A percentile compares a stretch with the other conserved stretches of the same genome.
These are phyloP conservation scores for Coemansia sp. DNA, from an alignment of 192 early-diverging fungal species.

Conservation along the genomic window DNA sequence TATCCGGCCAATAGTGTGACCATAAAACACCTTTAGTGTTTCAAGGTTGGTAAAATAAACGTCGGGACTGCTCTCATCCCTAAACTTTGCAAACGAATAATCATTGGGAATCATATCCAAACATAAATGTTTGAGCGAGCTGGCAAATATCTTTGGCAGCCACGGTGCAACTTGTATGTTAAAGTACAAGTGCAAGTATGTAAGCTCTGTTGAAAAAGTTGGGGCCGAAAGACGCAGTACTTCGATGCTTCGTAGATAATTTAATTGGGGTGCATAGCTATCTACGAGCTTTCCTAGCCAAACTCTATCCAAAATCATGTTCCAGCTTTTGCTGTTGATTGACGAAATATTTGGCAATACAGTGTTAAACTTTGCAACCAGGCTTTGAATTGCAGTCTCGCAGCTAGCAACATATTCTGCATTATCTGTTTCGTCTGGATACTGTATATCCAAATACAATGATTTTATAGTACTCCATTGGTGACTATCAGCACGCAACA, in stretches of 20 bases:
- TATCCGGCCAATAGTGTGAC: not conserved
- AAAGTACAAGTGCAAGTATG: not conserved
- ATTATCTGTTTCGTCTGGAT: not conserved
- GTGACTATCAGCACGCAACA: too few species aligned
- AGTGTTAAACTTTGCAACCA: not conserved
- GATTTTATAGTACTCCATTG: not conserved
- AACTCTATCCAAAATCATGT: not conserved
- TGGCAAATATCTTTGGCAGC: not conserved
- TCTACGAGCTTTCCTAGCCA: not conserved
- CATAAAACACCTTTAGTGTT: constrained; percentile 2
- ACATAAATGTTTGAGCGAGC: not conserved
- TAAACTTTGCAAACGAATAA: not conserved
- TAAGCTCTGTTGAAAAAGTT: not conserved
- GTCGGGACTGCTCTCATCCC: not conserved
- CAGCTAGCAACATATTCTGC: not conserved
- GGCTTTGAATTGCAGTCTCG: not conserved
- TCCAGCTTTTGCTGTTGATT: not conserved
- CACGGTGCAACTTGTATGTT: not conserved
- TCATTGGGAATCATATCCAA: not conserved
- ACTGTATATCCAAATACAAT: not conserved
- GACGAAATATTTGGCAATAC: not conserved
- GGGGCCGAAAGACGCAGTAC: not conserved
- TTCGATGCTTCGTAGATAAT: not conserved
- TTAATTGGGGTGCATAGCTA: not conserved
- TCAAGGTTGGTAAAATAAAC: not conserved